Conservation (phyloP, 768 basidiomycete genomes). For the Suillus paluster region DNA sequence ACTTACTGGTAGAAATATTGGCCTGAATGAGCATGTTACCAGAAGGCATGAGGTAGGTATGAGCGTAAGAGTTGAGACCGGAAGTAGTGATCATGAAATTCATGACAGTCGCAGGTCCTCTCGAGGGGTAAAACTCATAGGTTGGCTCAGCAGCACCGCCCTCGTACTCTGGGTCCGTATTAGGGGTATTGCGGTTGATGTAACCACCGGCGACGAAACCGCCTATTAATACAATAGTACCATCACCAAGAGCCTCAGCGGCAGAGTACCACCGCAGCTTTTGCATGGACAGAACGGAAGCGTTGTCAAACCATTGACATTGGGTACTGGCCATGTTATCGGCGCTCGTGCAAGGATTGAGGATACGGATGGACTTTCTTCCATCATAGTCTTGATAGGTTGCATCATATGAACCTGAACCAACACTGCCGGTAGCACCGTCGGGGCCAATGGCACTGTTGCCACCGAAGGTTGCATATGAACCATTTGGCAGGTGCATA, state of each 20-base stretch:
- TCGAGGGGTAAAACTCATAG: conserved; percentile 81
- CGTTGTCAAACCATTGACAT: conserved; percentile 78
- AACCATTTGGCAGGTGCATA: conserved; percentile 81
- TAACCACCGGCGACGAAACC: conserved; percentile 81
- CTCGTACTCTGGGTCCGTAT: conserved; percentile 61
- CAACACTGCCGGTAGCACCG: conserved; percentile 56
- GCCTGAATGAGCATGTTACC: conserved; percentile 85
- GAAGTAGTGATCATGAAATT: conserved; percentile 73
- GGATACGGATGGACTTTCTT: conserved; percentile 74
- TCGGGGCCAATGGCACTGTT: conserved; percentile 74
- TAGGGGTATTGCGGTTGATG: conserved; percentile 75
- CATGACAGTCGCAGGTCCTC: conserved; percentile 55
- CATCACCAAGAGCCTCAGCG: conserved; percentile 76
- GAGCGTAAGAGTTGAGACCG: conserved; percentile 79
- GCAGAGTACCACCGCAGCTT: conserved; percentile 79
- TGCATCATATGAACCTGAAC: conserved; percentile 60
- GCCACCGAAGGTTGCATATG: conserved; percentile 76
- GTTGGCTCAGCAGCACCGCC: conserved; percentile 82
- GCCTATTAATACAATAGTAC: conserved; percentile 79
- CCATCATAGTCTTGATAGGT: conserved; percentile 84
- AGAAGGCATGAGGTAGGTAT: conserved; percentile 73
- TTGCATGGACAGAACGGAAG: conserved; percentile 65
- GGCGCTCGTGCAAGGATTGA: conserved; percentile 69
- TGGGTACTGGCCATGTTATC: conserved; percentile 51
- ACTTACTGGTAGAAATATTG: conserved; percentile 73